These are phyloP conservation scores for Arthrobotrys musiformis DNA, from an alignment of 2,329 filamentous ascomycete species.

Conservation along the genomic window DNA sequence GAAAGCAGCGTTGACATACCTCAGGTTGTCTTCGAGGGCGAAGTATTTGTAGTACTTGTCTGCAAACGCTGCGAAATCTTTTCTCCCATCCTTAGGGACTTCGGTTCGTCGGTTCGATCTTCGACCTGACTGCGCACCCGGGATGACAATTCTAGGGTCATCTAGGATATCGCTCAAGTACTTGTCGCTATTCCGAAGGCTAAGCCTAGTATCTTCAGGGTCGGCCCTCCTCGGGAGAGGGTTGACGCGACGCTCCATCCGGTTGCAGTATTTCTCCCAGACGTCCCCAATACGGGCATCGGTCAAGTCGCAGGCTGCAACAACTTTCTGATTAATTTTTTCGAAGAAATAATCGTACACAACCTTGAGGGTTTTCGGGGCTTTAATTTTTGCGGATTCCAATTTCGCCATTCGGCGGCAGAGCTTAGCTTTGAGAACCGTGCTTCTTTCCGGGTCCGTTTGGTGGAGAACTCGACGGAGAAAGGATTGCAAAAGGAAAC, in stretches of 20 bases:
- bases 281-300: conserved; percentile 60
- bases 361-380: background rate
- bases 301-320: conserved; percentile 60
- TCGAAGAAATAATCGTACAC: conserved; percentile 61
- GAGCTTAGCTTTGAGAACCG: conserved; percentile 67
- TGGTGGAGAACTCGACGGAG: conserved; percentile 63
- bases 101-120: conserved; percentile 53
- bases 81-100: conserved; percentile 22
- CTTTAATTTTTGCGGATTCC: conserved; percentile 63
- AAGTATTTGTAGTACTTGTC: conserved; percentile 46
- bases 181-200: conserved; percentile 63
- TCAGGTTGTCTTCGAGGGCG: conserved; percentile 29
- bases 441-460: conserved; percentile 62
- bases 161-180: conserved; percentile 60
- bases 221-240: conserved; percentile 63
- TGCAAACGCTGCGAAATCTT: conserved; percentile 47
- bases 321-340: conserved; percentile 59
- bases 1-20: background rate
- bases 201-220: conserved; percentile 61
- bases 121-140: conserved; percentile 47
- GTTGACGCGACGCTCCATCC: conserved; percentile 63
- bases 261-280: conserved; percentile 64
- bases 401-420: conserved; percentile 71
- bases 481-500: conserved; percentile 65
- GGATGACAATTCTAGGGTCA: conserved; percentile 15